phyloP scores from a whole-genome alignment of 331 rosid genomes.

The Malus hybrid region DNA sequence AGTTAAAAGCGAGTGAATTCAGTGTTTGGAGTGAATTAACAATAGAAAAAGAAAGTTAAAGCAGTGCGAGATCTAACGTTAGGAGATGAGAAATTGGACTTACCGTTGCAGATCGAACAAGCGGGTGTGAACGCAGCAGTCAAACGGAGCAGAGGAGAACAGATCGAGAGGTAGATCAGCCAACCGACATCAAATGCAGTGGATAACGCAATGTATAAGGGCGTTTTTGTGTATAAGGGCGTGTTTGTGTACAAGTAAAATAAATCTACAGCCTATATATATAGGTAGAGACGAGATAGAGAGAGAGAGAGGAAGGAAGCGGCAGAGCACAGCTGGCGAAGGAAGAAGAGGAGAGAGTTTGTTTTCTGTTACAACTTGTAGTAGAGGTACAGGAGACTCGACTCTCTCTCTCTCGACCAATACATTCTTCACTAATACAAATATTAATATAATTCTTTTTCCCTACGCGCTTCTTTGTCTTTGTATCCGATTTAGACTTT shows the following conservation, averaged over 20 bases:
- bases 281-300: too few species aligned
- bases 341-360: not conserved
- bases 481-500: too few species aligned
- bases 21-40: not conserved
- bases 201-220: not conserved
- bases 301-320: not conserved
- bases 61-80: not conserved
- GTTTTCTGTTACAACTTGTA: not conserved
- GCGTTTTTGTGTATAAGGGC: not conserved
- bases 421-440: not conserved
- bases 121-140: not conserved
- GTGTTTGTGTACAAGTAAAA: not conserved
- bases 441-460: too few species aligned
- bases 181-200: constrained; percentile 2
- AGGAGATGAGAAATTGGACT: not conserved
- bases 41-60: not conserved
- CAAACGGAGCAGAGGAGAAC: not conserved
- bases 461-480: too few species aligned
- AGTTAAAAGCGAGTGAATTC: not conserved
- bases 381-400: not conserved
- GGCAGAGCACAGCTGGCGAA: not conserved
- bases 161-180: constrained; percentile 12
- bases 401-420: not conserved
- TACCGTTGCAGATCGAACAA: not conserved
- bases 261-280: not conserved